Evolutionary conservation across 495 filamentous ascomycete genomes (phyloP).

Genomic region (Aspergillus wentii): DNA sequence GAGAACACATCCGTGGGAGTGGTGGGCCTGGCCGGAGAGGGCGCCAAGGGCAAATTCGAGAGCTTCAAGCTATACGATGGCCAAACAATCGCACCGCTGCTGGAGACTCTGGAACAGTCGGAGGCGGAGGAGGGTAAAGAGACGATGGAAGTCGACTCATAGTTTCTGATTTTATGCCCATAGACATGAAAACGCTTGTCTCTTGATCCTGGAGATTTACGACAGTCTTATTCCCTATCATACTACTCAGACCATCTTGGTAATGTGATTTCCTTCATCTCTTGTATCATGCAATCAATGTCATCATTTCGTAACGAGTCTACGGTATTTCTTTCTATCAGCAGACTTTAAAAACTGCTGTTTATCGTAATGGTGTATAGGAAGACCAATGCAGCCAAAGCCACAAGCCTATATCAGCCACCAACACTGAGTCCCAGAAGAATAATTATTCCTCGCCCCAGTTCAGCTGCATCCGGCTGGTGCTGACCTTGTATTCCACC

Average conservation of each 20-base stretch:
- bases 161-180: slow-evolving; percentile 30
- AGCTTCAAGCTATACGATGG: slow-evolving; percentile 92
- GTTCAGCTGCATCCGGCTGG: slow-evolving; percentile 70
- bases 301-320: too few relatives aligned
- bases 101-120: slow-evolving; percentile 66
- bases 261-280: too few relatives aligned
- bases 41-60: slow-evolving; percentile 52
- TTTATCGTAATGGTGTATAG: too few relatives aligned
- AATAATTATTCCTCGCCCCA: slow-evolving; percentile 67
- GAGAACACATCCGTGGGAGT: slow-evolving; percentile 93
- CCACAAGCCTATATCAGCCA: too few relatives aligned
- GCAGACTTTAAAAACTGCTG: too few relatives aligned
- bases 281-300: too few relatives aligned
- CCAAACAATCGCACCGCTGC: slow-evolving; percentile 64
- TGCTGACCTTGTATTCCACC: slow-evolving; percentile 67
- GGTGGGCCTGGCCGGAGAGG: slow-evolving; percentile 57
- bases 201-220: too few relatives aligned
- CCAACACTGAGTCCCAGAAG: too few relatives aligned
- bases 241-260: too few relatives aligned
- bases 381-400: too few relatives aligned
- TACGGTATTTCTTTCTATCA: too few relatives aligned
- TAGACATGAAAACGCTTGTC: slow-evolving; percentile 35
- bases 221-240: too few relatives aligned
- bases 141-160: slow-evolving; percentile 83
- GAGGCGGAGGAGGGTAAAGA: slow-evolving; percentile 61